Conservation (phyloP, 306 rosid genomes). For the Pachyrhizus erosus region DNA sequence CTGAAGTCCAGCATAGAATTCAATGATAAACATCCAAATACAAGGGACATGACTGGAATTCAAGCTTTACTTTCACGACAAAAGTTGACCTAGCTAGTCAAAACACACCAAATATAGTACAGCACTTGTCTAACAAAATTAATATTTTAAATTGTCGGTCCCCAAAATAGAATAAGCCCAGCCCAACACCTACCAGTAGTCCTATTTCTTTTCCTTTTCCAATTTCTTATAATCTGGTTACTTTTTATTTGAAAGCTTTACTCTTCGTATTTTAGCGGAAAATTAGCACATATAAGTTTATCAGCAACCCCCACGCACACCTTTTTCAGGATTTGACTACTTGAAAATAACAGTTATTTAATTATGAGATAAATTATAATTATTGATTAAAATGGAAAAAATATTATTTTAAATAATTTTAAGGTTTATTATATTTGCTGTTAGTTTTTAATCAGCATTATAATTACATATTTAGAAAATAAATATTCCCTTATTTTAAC, state of each 20-base stretch:
- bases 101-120: neutral
- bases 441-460: neutral
- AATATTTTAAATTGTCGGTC: neutral
- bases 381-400: too few species aligned
- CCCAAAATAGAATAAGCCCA: neutral
- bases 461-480: neutral
- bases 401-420: too few species aligned
- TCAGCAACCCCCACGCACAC: neutral
- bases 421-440: too few species aligned
- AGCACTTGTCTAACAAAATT: neutral
- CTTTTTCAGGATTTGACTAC: neutral
- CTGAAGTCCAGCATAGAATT: slow-evolving; percentile 3
- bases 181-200: neutral
- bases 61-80: slow-evolving; percentile 26
- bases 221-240: neutral
- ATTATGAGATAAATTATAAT: neutral
- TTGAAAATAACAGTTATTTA: neutral
- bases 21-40: slow-evolving; percentile 40
- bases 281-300: neutral
- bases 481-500: neutral
- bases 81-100: slow-evolving; percentile 19
- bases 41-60: slow-evolving; percentile 28
- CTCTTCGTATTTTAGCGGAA: neutral
- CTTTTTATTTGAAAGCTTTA: neutral
- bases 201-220: neutral